phyloP scores from a whole-genome alignment of 1,139 yeast genomes.

The Pneumocystis murina region DNA sequence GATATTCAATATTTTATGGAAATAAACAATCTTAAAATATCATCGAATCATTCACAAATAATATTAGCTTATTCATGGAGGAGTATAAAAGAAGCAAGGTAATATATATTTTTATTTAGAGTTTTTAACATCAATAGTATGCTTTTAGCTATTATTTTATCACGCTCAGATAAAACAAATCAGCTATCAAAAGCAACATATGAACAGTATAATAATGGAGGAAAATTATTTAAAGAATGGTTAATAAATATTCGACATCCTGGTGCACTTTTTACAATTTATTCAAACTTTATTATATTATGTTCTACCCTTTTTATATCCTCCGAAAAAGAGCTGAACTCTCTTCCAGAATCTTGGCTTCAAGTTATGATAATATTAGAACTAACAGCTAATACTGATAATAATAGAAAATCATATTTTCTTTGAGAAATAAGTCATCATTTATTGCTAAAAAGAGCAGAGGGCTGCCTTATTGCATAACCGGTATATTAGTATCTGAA shows the following conservation, averaged over 20 bases:
- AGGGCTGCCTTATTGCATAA: conserved; percentile 66
- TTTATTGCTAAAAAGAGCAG: conserved; percentile 79
- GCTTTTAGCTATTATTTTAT: not conserved
- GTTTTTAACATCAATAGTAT: not conserved
- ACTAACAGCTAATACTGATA: not conserved
- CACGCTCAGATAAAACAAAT: not conserved
- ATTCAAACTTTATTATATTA: conserved; percentile 57
- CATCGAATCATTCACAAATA: not conserved
- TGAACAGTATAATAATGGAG: conserved; percentile 18
- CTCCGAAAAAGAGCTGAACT: conserved; percentile 21
- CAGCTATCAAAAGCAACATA: not conserved
- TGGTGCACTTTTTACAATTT: conserved; percentile 80
- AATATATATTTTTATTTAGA: not conserved
- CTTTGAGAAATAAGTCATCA: conserved; percentile 46
- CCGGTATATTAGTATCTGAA: conserved; percentile 54
- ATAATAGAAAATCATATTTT: conserved; percentile 30
- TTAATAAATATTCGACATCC: conserved; percentile 64
- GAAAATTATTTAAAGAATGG: conserved; percentile 47
- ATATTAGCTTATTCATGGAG: not conserved
- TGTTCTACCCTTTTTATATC: conserved; percentile 36
- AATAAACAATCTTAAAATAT: not conserved
- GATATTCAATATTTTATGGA: not conserved
- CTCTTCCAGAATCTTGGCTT: conserved; percentile 42
- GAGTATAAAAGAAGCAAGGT: not conserved
- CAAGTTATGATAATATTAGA: not conserved